phyloP scores from a whole-genome alignment of 257 asterid species.

The Coffea canephora region DNA sequence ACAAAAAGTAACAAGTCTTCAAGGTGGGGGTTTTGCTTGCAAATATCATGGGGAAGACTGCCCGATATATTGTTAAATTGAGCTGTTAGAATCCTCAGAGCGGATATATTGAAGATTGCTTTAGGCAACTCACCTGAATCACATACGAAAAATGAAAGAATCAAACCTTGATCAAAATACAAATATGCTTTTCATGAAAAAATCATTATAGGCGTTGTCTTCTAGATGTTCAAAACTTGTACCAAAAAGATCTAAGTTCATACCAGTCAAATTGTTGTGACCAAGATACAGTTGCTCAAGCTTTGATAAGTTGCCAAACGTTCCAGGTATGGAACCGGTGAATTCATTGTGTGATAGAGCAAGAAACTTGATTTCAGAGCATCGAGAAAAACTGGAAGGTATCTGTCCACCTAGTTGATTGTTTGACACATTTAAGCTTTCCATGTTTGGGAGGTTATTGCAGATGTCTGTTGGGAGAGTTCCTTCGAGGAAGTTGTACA shows the following conservation, averaged over 20 bases:
- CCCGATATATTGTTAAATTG: not conserved
- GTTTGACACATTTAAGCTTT: not conserved
- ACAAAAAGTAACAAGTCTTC: not conserved
- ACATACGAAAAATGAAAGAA: not conserved
- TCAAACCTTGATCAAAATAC: too few species aligned
- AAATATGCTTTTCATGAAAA: too few species aligned
- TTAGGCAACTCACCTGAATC: not conserved
- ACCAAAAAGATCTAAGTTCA: not conserved
- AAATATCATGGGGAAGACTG: conserved; percentile 1
- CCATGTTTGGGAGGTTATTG: not conserved
- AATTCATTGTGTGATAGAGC: not conserved
- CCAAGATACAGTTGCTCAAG: not conserved
- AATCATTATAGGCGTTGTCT: too few species aligned
- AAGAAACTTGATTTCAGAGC: not conserved
- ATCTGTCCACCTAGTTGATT: not conserved
- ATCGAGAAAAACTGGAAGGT: not conserved
- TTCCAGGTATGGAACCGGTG: not conserved
- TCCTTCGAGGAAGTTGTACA: too few species aligned
- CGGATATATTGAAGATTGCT: not conserved
- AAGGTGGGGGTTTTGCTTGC: not conserved
- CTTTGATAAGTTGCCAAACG: not conserved
- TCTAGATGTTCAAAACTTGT: not conserved
- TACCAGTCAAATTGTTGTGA: not conserved
- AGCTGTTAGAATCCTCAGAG: not conserved
- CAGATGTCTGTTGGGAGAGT: not conserved